Conservation (phyloP, 2,329 filamentous ascomycete genomes). For the Myriosclerotinia duriaeana region DNA sequence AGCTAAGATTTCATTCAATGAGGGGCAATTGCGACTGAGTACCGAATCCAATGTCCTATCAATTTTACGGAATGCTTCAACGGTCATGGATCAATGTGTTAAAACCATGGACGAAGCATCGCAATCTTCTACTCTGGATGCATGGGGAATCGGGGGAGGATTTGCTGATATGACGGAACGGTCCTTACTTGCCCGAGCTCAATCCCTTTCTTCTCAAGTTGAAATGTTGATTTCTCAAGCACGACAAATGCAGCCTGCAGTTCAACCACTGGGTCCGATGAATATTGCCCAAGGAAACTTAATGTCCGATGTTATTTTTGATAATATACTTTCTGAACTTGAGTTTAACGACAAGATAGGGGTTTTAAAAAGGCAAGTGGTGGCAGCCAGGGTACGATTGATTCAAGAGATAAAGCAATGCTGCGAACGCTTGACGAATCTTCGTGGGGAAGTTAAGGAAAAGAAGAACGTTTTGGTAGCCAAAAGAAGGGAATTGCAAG, state of each 20-base stretch:
- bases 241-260: slow-evolving; percentile 42
- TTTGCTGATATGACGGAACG: slow-evolving; percentile 29
- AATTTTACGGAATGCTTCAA: slow-evolving; percentile 44
- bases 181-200: slow-evolving; percentile 51
- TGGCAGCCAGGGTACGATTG: slow-evolving; percentile 10
- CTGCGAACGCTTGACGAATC: background rate
- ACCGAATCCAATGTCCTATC: slow-evolving; percentile 45
- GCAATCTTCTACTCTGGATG: slow-evolving; percentile 46
- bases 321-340: slow-evolving; percentile 54
- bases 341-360: slow-evolving; percentile 54
- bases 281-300: slow-evolving; percentile 48
- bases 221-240: slow-evolving; percentile 45
- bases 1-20: slow-evolving; percentile 43
- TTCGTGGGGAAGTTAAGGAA: background rate
- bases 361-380: slow-evolving; percentile 35
- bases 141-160: slow-evolving; percentile 47
- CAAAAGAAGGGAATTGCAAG: slow-evolving; percentile 13
- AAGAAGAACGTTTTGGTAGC: slow-evolving; percentile 1
- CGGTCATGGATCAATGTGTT: slow-evolving; percentile 42
- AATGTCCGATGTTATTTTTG: slow-evolving; percentile 53
- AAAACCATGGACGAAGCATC: slow-evolving; percentile 46
- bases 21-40: slow-evolving; percentile 42
- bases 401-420: slow-evolving; percentile 6
- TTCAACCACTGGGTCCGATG: slow-evolving; percentile 44
- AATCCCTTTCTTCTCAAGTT: slow-evolving; percentile 51